A percentile compares a stretch with the other conserved stretches of the same genome.
Conservation (phyloP, 805 yeast genomes). For the Candida nanaspora region DNA sequence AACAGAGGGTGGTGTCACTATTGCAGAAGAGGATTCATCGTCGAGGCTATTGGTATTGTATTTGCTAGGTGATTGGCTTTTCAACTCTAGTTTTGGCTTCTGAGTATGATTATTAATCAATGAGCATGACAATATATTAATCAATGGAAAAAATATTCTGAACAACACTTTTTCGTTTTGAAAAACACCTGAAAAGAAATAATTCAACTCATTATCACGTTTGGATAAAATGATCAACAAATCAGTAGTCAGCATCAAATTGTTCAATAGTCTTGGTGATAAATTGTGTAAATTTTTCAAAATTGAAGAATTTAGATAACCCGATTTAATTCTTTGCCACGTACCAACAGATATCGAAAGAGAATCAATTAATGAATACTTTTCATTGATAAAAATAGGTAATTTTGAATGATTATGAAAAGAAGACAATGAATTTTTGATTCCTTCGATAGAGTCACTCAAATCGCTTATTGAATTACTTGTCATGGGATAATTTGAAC, state of each 20-base stretch:
- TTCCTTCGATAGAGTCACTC: not conserved
- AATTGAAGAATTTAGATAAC: conserved; percentile 35
- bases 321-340: conserved; percentile 75
- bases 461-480: not conserved
- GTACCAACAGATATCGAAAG: conserved; percentile 65
- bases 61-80: not conserved
- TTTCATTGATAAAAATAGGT: conserved; percentile 54
- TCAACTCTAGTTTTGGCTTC: not conserved
- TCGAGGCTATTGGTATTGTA: not conserved
- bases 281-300: conserved; percentile 48
- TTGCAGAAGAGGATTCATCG: not conserved
- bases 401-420: conserved; percentile 19
- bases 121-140: conserved; percentile 52
- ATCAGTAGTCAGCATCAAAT: conserved; percentile 62
- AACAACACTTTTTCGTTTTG: conserved; percentile 62
- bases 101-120: conserved; percentile 38
- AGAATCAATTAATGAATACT: conserved; percentile 63
- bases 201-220: conserved; percentile 65
- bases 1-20: not conserved
- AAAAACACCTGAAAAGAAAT: conserved; percentile 69
- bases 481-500: not conserved
- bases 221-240: conserved; percentile 62
- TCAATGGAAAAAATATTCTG: conserved; percentile 64
- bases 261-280: conserved; percentile 59
- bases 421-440: conserved; percentile 8